These are phyloP conservation scores for Ophiostoma ulmi DNA, from an alignment of 2,329 filamentous ascomycete genomes.

Conservation along the genomic window DNA sequence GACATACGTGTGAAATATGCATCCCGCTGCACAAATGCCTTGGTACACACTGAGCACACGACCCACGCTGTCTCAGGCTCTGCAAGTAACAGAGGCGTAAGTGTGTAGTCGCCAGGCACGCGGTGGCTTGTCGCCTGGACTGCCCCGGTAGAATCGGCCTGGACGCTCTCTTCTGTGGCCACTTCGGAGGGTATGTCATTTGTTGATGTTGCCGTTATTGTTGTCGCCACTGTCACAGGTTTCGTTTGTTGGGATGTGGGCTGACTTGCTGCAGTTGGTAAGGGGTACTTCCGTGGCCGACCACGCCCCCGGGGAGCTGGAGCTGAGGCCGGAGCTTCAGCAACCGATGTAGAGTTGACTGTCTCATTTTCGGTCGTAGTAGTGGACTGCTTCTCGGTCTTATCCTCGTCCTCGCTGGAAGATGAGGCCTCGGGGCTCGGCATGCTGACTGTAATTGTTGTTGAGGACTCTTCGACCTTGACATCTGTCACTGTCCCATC, in stretches of 20 bases:
- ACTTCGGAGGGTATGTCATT: not conserved
- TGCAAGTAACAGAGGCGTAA: conserved; percentile 69
- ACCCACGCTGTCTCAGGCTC: conserved; percentile 79
- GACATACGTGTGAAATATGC: conserved; percentile 80
- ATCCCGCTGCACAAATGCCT: conserved; percentile 80
- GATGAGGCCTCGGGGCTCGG: conserved; percentile 23
- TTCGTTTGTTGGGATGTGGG: not conserved
- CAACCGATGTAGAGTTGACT: not conserved
- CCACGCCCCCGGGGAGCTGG: not conserved
- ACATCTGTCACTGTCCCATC: conserved; percentile 11
- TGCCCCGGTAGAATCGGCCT: not conserved
- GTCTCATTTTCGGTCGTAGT: not conserved
- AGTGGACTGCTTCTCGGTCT: not conserved
- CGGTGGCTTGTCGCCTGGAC: conserved; percentile 36
- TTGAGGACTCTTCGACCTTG: conserved; percentile 12
- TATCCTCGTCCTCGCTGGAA: conserved; percentile 20
- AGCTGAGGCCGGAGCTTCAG: not conserved
- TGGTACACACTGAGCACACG: conserved; percentile 76
- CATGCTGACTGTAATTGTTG: not conserved
- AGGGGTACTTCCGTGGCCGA: conserved; percentile 16
- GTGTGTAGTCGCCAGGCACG: conserved; percentile 72
- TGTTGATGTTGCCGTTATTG: not conserved
- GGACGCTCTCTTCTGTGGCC: not conserved
- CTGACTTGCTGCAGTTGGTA: not conserved
- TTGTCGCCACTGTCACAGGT: not conserved